These are phyloP conservation scores for Termitomyces sp. DNA, from an alignment of 768 basidiomycete genomes.

Conservation along the genomic window DNA sequence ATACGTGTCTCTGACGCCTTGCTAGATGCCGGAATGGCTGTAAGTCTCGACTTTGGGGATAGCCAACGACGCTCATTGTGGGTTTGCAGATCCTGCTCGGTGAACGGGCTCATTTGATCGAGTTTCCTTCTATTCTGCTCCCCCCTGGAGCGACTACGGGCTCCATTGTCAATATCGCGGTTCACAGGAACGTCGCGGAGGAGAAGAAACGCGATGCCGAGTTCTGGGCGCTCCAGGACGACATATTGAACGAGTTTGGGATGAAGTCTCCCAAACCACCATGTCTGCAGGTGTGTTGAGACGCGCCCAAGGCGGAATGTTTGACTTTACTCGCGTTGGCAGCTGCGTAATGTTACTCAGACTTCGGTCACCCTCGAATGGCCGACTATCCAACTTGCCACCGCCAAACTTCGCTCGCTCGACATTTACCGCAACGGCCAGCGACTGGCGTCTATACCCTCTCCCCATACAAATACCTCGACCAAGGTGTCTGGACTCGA, in stretches of 20 bases:
- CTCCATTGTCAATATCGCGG: slow-evolving; percentile 95
- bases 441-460: slow-evolving; percentile 82
- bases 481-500: slow-evolving; percentile 83
- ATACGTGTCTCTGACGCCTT: slow-evolving; percentile 3
- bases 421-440: slow-evolving; percentile 93
- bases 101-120: slow-evolving; percentile 92
- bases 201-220: slow-evolving; percentile 78
- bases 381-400: slow-evolving; percentile 81
- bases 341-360: slow-evolving; percentile 93
- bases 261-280: slow-evolving; percentile 62
- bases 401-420: slow-evolving; percentile 78
- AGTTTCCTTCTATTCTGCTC: slow-evolving; percentile 93
- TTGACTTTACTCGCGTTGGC: neutral
- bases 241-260: slow-evolving; percentile 77
- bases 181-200: slow-evolving; percentile 80
- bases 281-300: slow-evolving; percentile 53
- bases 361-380: slow-evolving; percentile 97
- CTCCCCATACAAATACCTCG: slow-evolving; percentile 77
- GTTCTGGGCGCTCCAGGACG: slow-evolving; percentile 81
- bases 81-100: slow-evolving; percentile 76
- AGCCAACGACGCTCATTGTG: slow-evolving; percentile 3
- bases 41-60: slow-evolving; percentile 26
- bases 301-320: neutral
- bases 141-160: slow-evolving; percentile 91
- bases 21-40: slow-evolving; percentile 91